Conservation (phyloP, 163 green algal genomes). For the Scenedesmus sp. region DNA sequence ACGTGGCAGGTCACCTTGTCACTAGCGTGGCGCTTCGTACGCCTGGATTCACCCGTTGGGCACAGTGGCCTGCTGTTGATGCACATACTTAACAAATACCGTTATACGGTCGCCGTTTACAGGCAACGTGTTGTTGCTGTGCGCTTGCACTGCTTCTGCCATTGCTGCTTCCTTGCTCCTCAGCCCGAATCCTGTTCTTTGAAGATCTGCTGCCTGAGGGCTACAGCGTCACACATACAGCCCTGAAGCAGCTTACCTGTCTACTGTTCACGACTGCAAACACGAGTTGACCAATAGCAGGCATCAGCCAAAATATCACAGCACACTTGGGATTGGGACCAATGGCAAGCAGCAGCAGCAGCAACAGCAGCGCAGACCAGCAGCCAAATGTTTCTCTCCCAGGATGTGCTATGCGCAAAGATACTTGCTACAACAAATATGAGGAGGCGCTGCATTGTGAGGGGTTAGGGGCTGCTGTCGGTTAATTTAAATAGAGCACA, state of each 20-base stretch:
- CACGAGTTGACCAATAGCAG: background rate
- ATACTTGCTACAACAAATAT: conserved; percentile 23
- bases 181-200: too few relatives aligned
- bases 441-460: conserved; percentile 23
- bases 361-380: background rate
- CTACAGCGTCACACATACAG: background rate
- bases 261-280: too few relatives aligned
- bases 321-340: too few relatives aligned
- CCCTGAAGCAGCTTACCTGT: too few relatives aligned
- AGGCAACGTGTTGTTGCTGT: background rate
- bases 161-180: background rate
- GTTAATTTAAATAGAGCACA: too few relatives aligned
- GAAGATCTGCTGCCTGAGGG: background rate
- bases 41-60: background rate
- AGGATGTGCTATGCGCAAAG: conserved; percentile 10
- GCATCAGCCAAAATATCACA: conserved; percentile 4
- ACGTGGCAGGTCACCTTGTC: background rate
- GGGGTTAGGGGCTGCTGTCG: background rate
- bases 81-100: too few relatives aligned
- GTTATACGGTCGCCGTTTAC: too few relatives aligned
- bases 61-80: background rate
- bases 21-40: background rate
- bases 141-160: background rate
- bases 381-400: background rate
- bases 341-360: background rate